These are phyloP conservation scores for Diutina mesorugosa DNA, from an alignment of 1,139 yeast species.

Conservation along the genomic window DNA sequence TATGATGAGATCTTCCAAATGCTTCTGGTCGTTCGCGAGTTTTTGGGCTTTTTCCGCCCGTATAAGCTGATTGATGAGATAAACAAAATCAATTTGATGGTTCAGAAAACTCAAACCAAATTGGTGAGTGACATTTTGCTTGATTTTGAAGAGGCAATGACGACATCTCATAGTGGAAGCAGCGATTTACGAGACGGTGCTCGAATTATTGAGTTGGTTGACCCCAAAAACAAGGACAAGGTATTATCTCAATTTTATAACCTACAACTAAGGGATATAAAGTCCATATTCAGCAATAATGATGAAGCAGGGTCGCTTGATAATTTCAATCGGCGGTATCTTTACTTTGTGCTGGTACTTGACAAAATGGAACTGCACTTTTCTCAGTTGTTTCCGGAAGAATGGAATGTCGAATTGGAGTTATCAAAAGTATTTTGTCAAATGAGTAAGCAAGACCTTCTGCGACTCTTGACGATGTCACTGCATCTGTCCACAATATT, in stretches of 20 bases:
- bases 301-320: conserved; percentile 95
- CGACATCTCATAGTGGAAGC: conserved; percentile 12
- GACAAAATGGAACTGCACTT: conserved; percentile 44
- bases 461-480: not conserved
- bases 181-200: conserved; percentile 49
- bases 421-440: conserved; percentile 54
- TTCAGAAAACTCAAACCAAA: conserved; percentile 50
- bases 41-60: conserved; percentile 64
- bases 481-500: conserved; percentile 7
- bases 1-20: conserved; percentile 59
- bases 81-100: conserved; percentile 51
- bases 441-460: conserved; percentile 55
- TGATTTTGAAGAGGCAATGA: conserved; percentile 48
- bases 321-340: conserved; percentile 66
- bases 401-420: conserved; percentile 60
- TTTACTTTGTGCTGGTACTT: conserved; percentile 66
- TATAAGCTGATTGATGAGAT: conserved; percentile 80
- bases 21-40: conserved; percentile 67
- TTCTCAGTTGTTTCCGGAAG: conserved; percentile 44
- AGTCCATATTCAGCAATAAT: conserved; percentile 54
- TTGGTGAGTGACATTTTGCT: conserved; percentile 62
- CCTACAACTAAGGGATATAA: conserved; percentile 59
- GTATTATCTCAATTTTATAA: conserved; percentile 66
- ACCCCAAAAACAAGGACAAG: conserved; percentile 45
- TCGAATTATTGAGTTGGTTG: conserved; percentile 55